These are phyloP conservation scores for Plasmodium fragile DNA, from an alignment of 169 alveolate species.

Conservation along the genomic window DNA sequence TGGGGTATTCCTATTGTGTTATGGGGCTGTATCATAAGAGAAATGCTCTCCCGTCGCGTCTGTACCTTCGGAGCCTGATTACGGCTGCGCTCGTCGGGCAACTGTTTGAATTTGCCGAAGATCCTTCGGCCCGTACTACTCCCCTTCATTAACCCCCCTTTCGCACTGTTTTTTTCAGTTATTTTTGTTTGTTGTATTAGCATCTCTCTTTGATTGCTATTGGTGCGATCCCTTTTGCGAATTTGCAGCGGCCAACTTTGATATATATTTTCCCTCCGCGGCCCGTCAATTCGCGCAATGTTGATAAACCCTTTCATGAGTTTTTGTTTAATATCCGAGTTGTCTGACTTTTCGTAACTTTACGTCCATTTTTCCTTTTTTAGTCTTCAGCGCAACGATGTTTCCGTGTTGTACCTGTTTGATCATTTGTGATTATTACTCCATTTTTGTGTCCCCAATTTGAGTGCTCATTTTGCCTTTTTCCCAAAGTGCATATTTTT, in stretches of 20 bases:
- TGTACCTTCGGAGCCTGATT: not conserved
- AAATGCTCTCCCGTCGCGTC: not conserved
- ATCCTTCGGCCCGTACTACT: not conserved
- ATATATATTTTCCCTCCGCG: not conserved
- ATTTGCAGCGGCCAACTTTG: not conserved
- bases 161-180: not conserved
- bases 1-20: not conserved
- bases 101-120: not conserved
- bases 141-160: not conserved
- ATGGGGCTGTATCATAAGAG: not conserved
- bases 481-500: not conserved
- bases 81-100: not conserved
- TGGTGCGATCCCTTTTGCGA: not conserved
- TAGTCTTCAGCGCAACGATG: not conserved
- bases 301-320: not conserved
- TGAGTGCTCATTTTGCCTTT: not conserved
- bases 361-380: slow-evolving; percentile 1
- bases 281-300: not conserved
- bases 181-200: not conserved
- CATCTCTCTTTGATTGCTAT: not conserved
- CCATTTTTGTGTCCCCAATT: not conserved
- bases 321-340: not conserved
- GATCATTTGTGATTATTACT: not conserved
- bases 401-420: not conserved
- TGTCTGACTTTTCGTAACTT: not conserved